Percentiles rank a stretch among this genome's conserved stretches.
Evolutionary conservation across 2,329 filamentous ascomycete genomes (phyloP).

Genomic region (Ascochyta rabiei): DNA sequence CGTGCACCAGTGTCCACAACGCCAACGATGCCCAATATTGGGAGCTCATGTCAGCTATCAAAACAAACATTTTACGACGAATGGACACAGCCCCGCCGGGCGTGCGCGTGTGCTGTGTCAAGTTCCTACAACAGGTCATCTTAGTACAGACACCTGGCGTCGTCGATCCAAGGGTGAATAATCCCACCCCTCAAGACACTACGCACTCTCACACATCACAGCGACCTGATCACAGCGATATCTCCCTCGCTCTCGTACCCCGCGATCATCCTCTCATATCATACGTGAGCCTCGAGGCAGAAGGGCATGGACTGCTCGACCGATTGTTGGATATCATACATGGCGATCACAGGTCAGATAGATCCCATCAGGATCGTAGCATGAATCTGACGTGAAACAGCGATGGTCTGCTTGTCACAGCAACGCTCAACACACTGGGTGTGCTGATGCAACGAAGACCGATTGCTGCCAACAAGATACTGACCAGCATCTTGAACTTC

Average conservation of each 20-base stretch:
- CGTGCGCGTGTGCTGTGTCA: slow-evolving; percentile 92
- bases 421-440: slow-evolving; percentile 86
- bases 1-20: slow-evolving; percentile 75
- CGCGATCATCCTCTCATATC: slow-evolving; percentile 81
- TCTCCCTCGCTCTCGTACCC: slow-evolving; percentile 85
- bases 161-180: slow-evolving; percentile 80
- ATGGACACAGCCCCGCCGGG: slow-evolving; percentile 82
- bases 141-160: slow-evolving; percentile 87
- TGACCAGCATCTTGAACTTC: slow-evolving; percentile 86
- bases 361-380: slow-evolving; percentile 12
- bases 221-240: slow-evolving; percentile 77
- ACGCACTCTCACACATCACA: slow-evolving; percentile 50
- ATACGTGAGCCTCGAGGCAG: slow-evolving; percentile 83
- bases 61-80: slow-evolving; percentile 82
- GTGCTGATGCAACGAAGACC: slow-evolving; percentile 82
- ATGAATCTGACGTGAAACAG: slow-evolving; percentile 55
- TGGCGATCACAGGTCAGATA: slow-evolving; percentile 78
- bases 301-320: slow-evolving; percentile 88
- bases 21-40: slow-evolving; percentile 80
- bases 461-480: slow-evolving; percentile 80
- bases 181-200: slow-evolving; percentile 5
- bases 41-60: slow-evolving; percentile 88
- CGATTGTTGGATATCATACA: slow-evolving; percentile 84
- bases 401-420: slow-evolving; percentile 86
- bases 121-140: slow-evolving; percentile 93